Percentiles rank a stretch among this genome's conserved stretches.
These are phyloP conservation scores for Choiromyces venosus DNA, from an alignment of 495 filamentous ascomycete genomes.

Conservation along the genomic window DNA sequence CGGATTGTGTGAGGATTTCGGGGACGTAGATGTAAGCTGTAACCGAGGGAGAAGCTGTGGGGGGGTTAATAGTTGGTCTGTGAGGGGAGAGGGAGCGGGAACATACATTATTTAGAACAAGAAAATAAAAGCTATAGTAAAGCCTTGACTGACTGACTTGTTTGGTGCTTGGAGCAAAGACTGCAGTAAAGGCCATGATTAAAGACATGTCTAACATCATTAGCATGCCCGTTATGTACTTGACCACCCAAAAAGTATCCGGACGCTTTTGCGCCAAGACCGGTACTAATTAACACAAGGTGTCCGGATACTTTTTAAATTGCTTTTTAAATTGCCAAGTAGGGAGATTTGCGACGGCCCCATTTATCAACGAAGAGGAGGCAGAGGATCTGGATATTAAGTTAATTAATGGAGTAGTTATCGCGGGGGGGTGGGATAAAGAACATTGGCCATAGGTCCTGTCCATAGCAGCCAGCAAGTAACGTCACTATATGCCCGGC, in stretches of 20 bases:
- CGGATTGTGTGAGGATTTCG: conserved; percentile 47
- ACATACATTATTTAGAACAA: conserved; percentile 24
- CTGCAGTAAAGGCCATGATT: conserved; percentile 21
- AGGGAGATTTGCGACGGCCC: conserved; percentile 17
- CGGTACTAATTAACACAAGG: too few relatives aligned
- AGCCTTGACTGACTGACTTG: conserved; percentile 18
- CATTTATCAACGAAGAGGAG: conserved; percentile 19
- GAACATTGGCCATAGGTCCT: conserved; percentile 21
- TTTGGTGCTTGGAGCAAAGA: conserved; percentile 13
- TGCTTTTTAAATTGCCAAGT: too few relatives aligned
- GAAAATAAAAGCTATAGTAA: conserved; percentile 21
- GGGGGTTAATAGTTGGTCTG: background rate
- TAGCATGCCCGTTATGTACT: conserved; percentile 17
- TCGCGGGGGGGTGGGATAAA: too few relatives aligned
- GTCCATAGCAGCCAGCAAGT: conserved; percentile 24
- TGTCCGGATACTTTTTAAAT: too few relatives aligned
- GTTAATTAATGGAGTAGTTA: background rate
- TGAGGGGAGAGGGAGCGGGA: background rate
- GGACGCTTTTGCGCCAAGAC: too few relatives aligned
- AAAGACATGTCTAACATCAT: conserved; percentile 21
- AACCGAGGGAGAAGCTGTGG: conserved; percentile 45
- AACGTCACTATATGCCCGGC: conserved; percentile 22
- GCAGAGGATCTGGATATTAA: conserved; percentile 16
- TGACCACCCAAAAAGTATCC: too few relatives aligned
- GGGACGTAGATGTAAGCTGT: conserved; percentile 50